phyloP scores from a whole-genome alignment of 108 stramenopile species.

The Skeletonema grethae region DNA sequence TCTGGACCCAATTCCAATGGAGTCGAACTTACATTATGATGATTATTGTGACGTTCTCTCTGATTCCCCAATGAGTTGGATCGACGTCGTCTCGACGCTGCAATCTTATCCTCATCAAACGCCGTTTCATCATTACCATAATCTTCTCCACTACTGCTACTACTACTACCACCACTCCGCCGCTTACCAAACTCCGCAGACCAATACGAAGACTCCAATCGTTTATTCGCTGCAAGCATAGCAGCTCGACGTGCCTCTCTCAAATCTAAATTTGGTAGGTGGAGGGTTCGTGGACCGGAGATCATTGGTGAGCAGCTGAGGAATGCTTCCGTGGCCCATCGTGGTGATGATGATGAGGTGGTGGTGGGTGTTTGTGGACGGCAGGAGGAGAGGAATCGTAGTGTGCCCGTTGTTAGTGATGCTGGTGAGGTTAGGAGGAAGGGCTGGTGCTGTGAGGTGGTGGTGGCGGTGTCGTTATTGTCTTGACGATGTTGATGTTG shows the following conservation, averaged over 20 bases:
- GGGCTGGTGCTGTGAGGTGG: neutral
- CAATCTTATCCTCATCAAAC: neutral
- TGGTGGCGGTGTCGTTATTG: neutral
- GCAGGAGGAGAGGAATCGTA: too few relatives aligned
- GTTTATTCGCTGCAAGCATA: neutral
- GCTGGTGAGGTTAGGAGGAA: neutral
- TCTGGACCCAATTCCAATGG: neutral
- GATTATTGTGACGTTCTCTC: neutral
- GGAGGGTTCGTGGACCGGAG: conserved; percentile 13
- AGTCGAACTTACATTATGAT: neutral
- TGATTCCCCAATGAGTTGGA: conserved; percentile 21
- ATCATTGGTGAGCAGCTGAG: conserved; percentile 37
- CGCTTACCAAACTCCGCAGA: conserved; percentile 3
- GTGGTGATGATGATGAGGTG: neutral
- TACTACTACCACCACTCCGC: too few relatives aligned
- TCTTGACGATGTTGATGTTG: neutral
- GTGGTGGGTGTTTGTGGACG: too few relatives aligned
- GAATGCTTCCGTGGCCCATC: conserved; percentile 13
- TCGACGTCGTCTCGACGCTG: neutral
- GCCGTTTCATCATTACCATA: too few relatives aligned
- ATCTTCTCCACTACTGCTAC: too few relatives aligned
- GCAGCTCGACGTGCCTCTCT: conserved; percentile 14
- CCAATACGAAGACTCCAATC: neutral
- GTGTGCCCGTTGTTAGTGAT: neutral
- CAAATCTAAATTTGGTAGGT: conserved; percentile 27